Base-by-base conservation (phyloP, 2,329 filamentous ascomycete species). In the Colletotrichum magnum region DNA sequence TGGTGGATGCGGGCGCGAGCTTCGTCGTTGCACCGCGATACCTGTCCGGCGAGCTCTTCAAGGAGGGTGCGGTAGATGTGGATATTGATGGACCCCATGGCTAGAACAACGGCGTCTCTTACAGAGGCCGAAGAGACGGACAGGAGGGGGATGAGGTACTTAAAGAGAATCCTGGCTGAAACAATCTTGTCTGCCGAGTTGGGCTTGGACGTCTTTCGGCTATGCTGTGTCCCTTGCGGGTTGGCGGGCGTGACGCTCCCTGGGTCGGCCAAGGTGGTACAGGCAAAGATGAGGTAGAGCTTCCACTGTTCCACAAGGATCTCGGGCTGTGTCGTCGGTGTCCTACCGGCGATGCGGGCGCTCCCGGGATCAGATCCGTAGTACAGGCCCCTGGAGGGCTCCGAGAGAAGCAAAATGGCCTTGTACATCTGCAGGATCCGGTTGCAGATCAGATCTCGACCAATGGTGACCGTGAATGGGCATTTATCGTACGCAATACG, bases 291-390 rank as follows among this genome's bases (percentile, higher is more conserved):
- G 28, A 99, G 86, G 78, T 98, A 98, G 2, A 98, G 85, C 80
- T 98, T 98, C 95, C 95, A 99, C 78, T 99, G 96, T 79, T 98
- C 97, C 68, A 99, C 90, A 66, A 98, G 86, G 24, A 97, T 90
- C 74, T 97, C 94, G 0, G 95, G 93, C 18, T 94, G 92, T 1
- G 92, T 91, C 3, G 90, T 92, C 68, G 88, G 90, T 68, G 87
- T 88, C 76, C 89, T 85, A 73, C 79, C 82, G 1, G 82, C 79
- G 24, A 83, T 78, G 24, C 87, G 83, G 32, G 83, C 85, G 75
- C 86, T 90, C 32, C 85, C 84, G 6, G 87, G 83, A 57, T 91
- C 88, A 18, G 87, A 83, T 62, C 90, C 90, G 72, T 92, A 89
- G 74, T 90, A 87, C 15, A 89, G 82, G 16, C 90, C 90, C 67